A percentile compares a stretch with the other conserved stretches of the same genome.
These are phyloP conservation scores for Seiridium cupressi DNA, from an alignment of 2,329 filamentous ascomycete species.

Conservation along the genomic window DNA sequence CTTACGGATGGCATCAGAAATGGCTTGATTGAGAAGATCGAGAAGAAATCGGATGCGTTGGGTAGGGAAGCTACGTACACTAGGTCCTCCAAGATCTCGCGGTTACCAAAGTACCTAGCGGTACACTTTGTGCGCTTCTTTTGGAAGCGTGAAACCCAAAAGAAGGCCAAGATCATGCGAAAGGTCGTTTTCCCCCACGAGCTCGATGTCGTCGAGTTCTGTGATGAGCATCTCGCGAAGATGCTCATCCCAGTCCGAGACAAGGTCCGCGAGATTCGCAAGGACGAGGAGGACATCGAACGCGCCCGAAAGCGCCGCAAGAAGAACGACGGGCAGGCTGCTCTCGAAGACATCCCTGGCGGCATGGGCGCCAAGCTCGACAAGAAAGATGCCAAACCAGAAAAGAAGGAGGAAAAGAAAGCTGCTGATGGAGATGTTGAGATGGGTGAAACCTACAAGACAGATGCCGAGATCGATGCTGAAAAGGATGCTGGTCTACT, in stretches of 20 bases:
- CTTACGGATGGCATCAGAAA: conserved; percentile 83
- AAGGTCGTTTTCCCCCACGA: conserved; percentile 97
- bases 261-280: conserved; percentile 90
- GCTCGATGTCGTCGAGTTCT: conserved; percentile 91
- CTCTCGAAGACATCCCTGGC: conserved; percentile 44
- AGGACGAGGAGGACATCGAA: conserved; percentile 92
- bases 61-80: conserved; percentile 82
- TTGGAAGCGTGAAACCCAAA: conserved; percentile 93
- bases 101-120: conserved; percentile 90
- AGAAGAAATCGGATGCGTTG: conserved; percentile 80
- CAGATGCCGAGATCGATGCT: conserved; percentile 86
- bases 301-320: conserved; percentile 90
- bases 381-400: conserved; percentile 39
- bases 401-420: conserved; percentile 34
- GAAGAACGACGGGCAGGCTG: conserved; percentile 50
- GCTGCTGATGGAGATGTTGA: conserved; percentile 66
- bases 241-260: conserved; percentile 89
- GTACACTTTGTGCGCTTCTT: conserved; percentile 98
- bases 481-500: conserved; percentile 76
- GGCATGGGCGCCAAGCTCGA: conserved; percentile 49
- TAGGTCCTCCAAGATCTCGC: conserved; percentile 85
- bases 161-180: conserved; percentile 99
- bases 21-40: conserved; percentile 81
- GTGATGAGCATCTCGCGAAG: conserved; percentile 82
- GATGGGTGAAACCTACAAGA: conserved; percentile 81